Evolutionary conservation across 495 filamentous ascomycete genomes (phyloP), one percentile per base, ranked within the genome.

Genomic region (Aspergillus sclerotioniger): DNA sequence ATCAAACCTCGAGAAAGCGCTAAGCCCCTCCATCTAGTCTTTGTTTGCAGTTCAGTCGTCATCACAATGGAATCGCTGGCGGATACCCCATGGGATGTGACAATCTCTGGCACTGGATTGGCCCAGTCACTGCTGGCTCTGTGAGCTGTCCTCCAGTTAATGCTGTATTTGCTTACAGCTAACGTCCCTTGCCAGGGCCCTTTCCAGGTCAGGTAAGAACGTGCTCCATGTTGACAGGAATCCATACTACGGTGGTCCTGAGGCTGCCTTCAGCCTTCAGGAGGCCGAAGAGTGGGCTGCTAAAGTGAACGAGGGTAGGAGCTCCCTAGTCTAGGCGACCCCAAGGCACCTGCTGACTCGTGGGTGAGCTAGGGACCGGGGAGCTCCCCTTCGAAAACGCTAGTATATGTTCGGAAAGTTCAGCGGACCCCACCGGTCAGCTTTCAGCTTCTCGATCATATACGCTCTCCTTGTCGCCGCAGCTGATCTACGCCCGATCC

Each of bases 171-270:
- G 55, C 21, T 81, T 86, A 80, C 87, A 82, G 64, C 67, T 85
- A 65, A 66, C 75, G 66, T 67, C 68, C 65, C 41, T 62, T 56
- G 76, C 66, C 85, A 96, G 93, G 80, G 89, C 94, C 56, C 84
- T 98, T 58, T 96, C 92, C 56, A 87, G 95, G 62, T 94, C 92
- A 32, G 85, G 85, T 62, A 96, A 96, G 78, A 92, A 90, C 58
- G 84, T 98, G 52, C 84, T 98, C 33, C 95, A 98, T 65, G 72
- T 96, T 69, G 94, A 98, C 65, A 78, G 80, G 45, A 94, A 96
- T 70, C 76, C 82, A 57, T 96, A 89, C 74, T 98, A 98, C 73
- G 94, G 94, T 59, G 87, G 88, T 37, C 56, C 82, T 8, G 92
- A 96, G 62, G 91, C 94, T 58, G 92, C 91, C 2, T 87, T 98